Conservation (phyloP, 805 yeast species). For the Starmerella potacharoeniae region DNA sequence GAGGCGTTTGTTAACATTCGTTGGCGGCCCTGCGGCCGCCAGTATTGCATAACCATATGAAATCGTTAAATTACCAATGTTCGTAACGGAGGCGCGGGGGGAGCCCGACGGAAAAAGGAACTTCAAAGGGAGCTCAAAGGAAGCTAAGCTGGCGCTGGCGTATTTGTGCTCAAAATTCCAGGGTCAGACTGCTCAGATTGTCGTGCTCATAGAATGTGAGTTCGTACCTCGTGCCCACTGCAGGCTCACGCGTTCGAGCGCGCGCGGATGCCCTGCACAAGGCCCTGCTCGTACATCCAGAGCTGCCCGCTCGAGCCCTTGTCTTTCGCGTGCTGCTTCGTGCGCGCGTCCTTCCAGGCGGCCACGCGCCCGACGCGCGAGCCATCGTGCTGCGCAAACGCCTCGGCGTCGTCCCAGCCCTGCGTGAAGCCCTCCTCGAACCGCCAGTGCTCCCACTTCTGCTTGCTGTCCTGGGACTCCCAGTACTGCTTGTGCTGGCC, state of each 20-base stretch:
- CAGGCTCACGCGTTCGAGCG: not conserved
- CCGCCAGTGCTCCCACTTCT: constrained; percentile 68
- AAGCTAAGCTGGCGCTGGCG: too few species aligned
- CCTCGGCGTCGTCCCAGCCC: constrained; percentile 64
- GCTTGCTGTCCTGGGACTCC: constrained; percentile 45
- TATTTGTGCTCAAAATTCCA: too few species aligned
- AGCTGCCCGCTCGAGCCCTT: constrained; percentile 46
- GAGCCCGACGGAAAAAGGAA: too few species aligned
- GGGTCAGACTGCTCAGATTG: too few species aligned
- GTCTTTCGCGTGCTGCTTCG: constrained; percentile 43
- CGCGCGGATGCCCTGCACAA: constrained; percentile 45
- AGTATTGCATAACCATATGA: too few species aligned
- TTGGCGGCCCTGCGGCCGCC: too few species aligned
- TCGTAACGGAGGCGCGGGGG: too few species aligned
- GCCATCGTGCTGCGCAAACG: constrained; percentile 56
- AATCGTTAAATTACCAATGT: too few species aligned
- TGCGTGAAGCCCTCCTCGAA: constrained; percentile 65
- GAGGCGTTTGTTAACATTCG: too few species aligned
- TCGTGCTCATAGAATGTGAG: too few species aligned
- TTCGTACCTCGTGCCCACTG: too few species aligned
- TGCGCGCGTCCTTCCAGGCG: constrained; percentile 58
- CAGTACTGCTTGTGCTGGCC: constrained; percentile 54
- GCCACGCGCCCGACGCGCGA: constrained; percentile 62
- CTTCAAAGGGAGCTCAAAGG: too few species aligned
- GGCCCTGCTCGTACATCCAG: constrained; percentile 93